Conservation (phyloP, 1,139 yeast genomes). For the Debaryomycetaceae sp. region DNA sequence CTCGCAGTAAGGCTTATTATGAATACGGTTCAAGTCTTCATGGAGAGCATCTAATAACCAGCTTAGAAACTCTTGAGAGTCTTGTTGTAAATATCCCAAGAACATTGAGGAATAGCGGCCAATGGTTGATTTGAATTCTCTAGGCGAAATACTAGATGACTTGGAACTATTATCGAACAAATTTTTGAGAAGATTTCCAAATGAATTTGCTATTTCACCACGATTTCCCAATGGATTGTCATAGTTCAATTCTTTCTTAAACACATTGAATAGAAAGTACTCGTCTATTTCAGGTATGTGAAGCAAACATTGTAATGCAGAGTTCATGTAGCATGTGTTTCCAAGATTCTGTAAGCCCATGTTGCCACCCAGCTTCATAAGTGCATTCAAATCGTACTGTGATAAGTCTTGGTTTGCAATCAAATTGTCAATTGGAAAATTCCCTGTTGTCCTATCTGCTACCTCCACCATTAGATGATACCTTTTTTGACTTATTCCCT, state of each 20-base stretch:
- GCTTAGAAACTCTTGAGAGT: slow-evolving; percentile 91
- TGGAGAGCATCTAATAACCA: slow-evolving; percentile 89
- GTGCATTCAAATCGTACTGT: slow-evolving; percentile 13
- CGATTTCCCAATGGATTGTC: slow-evolving; percentile 76
- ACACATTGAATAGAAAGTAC: slow-evolving; percentile 67
- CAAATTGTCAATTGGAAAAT: slow-evolving; percentile 29
- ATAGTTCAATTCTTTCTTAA: slow-evolving; percentile 62
- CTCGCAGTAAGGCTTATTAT: slow-evolving; percentile 80
- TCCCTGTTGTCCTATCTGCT: slow-evolving; percentile 17
- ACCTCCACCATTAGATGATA: slow-evolving; percentile 36
- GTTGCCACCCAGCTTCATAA: slow-evolving; percentile 27
- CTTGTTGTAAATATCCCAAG: slow-evolving; percentile 89
- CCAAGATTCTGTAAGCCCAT: slow-evolving; percentile 80
- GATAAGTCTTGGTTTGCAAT: slow-evolving; percentile 16
- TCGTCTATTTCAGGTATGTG: slow-evolving; percentile 83
- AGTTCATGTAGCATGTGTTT: slow-evolving; percentile 95
- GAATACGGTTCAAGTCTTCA: slow-evolving; percentile 84
- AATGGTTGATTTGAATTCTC: slow-evolving; percentile 73
- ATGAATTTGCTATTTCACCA: slow-evolving; percentile 77
- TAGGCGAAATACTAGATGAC: slow-evolving; percentile 43
- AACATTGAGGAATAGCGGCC: slow-evolving; percentile 82
- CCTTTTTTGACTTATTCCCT: slow-evolving; percentile 24
- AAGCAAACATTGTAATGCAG: slow-evolving; percentile 85
- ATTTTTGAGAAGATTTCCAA: slow-evolving; percentile 61
- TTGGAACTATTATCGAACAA: slow-evolving; percentile 39